These are phyloP conservation scores for Gossypium herbaceum DNA, from an alignment of 345 rosid species.

Conservation along the genomic window DNA sequence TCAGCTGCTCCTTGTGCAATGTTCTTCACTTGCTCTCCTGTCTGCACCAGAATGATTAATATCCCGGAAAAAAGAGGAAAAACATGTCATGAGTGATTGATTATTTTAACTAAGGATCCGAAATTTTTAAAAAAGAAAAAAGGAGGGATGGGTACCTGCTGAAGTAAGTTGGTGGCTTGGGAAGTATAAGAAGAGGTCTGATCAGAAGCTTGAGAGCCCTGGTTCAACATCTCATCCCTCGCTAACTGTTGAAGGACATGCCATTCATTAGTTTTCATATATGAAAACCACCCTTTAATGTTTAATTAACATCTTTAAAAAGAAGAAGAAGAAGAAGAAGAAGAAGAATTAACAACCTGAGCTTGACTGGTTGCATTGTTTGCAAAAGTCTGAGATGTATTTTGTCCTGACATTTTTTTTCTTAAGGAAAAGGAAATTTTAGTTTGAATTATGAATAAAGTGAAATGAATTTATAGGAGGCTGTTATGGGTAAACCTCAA, in stretches of 20 bases:
- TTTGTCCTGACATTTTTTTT: background rate
- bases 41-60: constrained; percentile 16
- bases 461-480: background rate
- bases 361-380: background rate
- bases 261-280: too few relatives aligned
- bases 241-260: background rate
- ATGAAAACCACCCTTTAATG: too few relatives aligned
- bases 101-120: too few relatives aligned
- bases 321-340: too few relatives aligned
- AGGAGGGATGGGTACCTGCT: background rate
- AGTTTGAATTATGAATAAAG: background rate
- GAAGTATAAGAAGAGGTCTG: background rate
- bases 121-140: background rate
- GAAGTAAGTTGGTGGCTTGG: constrained; percentile 8
- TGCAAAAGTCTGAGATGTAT: background rate
- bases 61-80: background rate
- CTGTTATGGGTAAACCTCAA: background rate
- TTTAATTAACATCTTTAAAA: too few relatives aligned
- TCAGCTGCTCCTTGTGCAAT: constrained; percentile 52
- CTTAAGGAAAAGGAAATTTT: background rate
- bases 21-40: constrained; percentile 42
- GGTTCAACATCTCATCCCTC: background rate
- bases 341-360: background rate
- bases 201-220: background rate
- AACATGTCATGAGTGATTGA: too few relatives aligned